A percentile compares a stretch with the other conserved stretches of the same genome.
Evolutionary conservation across 768 basidiomycete genomes (phyloP).

Genomic region (Cubamyces sp.): DNA sequence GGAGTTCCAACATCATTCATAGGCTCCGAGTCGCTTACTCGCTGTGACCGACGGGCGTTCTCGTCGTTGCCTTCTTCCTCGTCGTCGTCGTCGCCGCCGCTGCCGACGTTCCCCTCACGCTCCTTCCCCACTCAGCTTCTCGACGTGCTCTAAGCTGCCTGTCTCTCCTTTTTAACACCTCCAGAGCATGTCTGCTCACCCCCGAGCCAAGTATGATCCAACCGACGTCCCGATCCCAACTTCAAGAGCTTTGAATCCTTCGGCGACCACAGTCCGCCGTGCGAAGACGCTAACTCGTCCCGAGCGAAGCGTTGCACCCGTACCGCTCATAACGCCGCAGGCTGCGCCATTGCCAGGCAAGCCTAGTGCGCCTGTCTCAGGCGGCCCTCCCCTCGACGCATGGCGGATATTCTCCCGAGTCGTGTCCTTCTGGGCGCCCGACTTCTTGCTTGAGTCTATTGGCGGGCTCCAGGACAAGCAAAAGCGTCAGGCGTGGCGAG

Average conservation of each 20-base stretch:
- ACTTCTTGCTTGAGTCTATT: conserved; percentile 68
- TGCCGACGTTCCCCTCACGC: conserved; percentile 27
- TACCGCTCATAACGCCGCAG: conserved; percentile 90
- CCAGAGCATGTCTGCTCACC: conserved; percentile 31
- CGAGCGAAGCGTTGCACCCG: conserved; percentile 91
- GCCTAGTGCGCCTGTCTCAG: conserved; percentile 29
- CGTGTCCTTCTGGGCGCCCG: conserved; percentile 91
- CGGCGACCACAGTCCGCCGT: conserved; percentile 68
- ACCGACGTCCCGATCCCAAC: conserved; percentile 75
- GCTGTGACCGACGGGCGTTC: conserved; percentile 19
- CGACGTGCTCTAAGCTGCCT: conserved; percentile 16
- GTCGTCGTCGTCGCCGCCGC: conserved; percentile 24
- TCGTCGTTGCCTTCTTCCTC: conserved; percentile 27
- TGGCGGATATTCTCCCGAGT: conserved; percentile 85
- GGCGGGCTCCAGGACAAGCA: conserved; percentile 83
- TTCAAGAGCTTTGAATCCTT: conserved; percentile 32
- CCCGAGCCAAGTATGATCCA: conserved; percentile 28
- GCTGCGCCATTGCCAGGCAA: conserved; percentile 47
- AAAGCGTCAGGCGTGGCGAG: conserved; percentile 91
- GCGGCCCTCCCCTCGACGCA: conserved; percentile 50
- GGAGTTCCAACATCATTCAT: conserved; percentile 14
- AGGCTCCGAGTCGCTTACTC: background rate
- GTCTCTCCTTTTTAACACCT: conserved; percentile 25
- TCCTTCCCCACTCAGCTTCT: conserved; percentile 16
- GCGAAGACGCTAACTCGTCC: conserved; percentile 97